Evolutionary conservation across 352 stramenopile genomes (phyloP).

Genomic region (Phytophthora cactorum): DNA sequence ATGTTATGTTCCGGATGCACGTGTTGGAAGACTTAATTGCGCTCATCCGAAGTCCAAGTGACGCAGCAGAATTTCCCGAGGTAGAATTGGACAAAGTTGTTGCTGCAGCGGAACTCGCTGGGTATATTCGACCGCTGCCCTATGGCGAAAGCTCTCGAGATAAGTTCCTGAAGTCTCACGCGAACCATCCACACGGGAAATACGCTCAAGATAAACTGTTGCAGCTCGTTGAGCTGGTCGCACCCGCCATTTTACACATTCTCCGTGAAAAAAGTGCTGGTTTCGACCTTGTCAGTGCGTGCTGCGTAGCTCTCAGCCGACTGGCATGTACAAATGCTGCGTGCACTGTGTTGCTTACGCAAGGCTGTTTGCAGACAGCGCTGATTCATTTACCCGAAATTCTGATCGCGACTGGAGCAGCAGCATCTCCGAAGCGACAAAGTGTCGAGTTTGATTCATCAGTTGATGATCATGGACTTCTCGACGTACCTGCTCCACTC

Average conservation of each 20-base stretch:
- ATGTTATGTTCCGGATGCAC: constrained; percentile 68
- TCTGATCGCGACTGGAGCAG: constrained; percentile 21
- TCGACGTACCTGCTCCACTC: constrained; percentile 63
- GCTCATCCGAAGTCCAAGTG: constrained; percentile 52
- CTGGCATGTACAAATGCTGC: constrained; percentile 64
- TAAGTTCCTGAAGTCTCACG: constrained; percentile 45
- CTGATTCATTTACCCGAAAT: constrained; percentile 67
- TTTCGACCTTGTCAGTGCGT: constrained; percentile 48
- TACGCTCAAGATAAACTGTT: constrained; percentile 56
- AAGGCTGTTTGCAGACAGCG: constrained; percentile 63
- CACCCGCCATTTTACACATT: constrained; percentile 62
- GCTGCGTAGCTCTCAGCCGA: constrained; percentile 65
- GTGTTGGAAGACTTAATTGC: constrained; percentile 73
- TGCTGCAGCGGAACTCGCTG: constrained; percentile 63
- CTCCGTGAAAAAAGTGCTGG: constrained; percentile 54
- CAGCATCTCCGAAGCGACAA: constrained; percentile 19
- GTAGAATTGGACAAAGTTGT: constrained; percentile 48
- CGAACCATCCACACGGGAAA: constrained; percentile 33
- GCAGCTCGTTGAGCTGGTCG: constrained; percentile 54
- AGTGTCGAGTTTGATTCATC: constrained; percentile 37
- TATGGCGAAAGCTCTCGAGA: constrained; percentile 53
- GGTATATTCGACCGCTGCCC: constrained; percentile 67
- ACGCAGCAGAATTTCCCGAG: constrained; percentile 52
- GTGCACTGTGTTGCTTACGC: constrained; percentile 49
- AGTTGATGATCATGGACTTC: constrained; percentile 50